phyloP scores from a whole-genome alignment of 257 asterid genomes.

The Solanum peruvianum region DNA sequence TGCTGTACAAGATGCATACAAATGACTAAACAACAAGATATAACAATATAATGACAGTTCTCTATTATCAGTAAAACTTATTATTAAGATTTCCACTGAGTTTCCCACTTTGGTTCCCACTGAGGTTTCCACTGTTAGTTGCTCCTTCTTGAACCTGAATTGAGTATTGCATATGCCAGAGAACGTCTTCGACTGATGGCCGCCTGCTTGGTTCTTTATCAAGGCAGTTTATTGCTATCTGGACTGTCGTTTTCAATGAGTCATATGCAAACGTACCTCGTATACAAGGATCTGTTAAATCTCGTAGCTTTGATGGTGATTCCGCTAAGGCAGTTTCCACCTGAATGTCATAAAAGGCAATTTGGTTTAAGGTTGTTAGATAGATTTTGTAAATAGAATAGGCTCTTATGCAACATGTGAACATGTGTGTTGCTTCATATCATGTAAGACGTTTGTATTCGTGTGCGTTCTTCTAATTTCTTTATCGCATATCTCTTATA shows the following conservation, averaged over 20 bases:
- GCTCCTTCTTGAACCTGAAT: constrained; percentile 98
- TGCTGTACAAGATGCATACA: not conserved
- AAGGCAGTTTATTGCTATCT: constrained; percentile 68
- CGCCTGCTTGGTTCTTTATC: constrained; percentile 46
- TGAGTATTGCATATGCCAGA: constrained; percentile 98
- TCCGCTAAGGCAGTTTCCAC: constrained; percentile 71
- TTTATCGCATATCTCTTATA: not conserved
- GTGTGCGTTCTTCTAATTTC: not conserved
- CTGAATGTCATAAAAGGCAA: constrained; percentile 17
- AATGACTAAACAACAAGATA: not conserved
- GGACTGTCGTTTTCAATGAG: constrained; percentile 67
- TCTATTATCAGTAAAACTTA: constrained; percentile 16
- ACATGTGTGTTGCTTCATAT: not conserved
- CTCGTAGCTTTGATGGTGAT: constrained; percentile 62
- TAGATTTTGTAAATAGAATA: not conserved
- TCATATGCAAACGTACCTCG: constrained; percentile 82
- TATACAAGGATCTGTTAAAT: constrained; percentile 66
- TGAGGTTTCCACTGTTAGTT: constrained; percentile 68
- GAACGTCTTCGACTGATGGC: constrained; percentile 90
- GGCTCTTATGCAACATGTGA: not conserved
- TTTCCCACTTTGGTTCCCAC: constrained; percentile 40
- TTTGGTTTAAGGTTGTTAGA: not conserved
- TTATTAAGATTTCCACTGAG: constrained; percentile 44
- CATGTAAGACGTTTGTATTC: not conserved
- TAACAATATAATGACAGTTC: not conserved